Evolutionary conservation across 2,329 filamentous ascomycete species (phyloP), one percentile per base, ranked within the genome.

Genomic region (Lasiodiplodia gonubiensis): DNA sequence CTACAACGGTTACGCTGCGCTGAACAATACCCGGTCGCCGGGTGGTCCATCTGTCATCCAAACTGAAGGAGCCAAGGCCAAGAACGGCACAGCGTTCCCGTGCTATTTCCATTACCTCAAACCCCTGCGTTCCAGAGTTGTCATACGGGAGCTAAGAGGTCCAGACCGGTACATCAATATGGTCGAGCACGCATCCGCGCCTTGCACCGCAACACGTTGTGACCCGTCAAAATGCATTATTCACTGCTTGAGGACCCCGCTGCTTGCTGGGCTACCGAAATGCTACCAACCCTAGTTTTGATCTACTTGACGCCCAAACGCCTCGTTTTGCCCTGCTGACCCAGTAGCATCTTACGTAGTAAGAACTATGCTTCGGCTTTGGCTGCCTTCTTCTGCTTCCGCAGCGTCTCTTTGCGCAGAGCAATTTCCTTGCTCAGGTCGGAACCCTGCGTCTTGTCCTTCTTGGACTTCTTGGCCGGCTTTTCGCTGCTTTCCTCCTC

Each of bases 401-500:
- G 81, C 67, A 83, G 77, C 75, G 82, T 85, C 71, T 82, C 79
- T 74, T 83, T 85, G 71, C 76, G 78, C 67, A 78, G 74, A 10
- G 74, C 73, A 67, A 71, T 71, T 66, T 63, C 27, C 49, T 71
- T 70, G 51, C 39, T 52, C 37, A 67, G 37, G 30, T 70, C 64
- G n/a, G 66, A 53, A 37, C 70, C 71, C 23, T 69, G 60, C 23
- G 52, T 53, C 60, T 77, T 74, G 76, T 82, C 77, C 79, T 84
- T 84, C 86, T 91, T 92, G 74, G 86, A 86, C 49, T 74, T 71
- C 49, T 75, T 75, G 72, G 63, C 54, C 5, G 67, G 54, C 42
- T 68, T 68, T 8, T 61, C 54, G 16, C 12, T 37, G 48, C 48
- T 21, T 84, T 68, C 84, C 81, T 77, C 84, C 81, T 77, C 74